Conservation (phyloP, 345 rosid genomes). For the Hevea brasiliensis region DNA sequence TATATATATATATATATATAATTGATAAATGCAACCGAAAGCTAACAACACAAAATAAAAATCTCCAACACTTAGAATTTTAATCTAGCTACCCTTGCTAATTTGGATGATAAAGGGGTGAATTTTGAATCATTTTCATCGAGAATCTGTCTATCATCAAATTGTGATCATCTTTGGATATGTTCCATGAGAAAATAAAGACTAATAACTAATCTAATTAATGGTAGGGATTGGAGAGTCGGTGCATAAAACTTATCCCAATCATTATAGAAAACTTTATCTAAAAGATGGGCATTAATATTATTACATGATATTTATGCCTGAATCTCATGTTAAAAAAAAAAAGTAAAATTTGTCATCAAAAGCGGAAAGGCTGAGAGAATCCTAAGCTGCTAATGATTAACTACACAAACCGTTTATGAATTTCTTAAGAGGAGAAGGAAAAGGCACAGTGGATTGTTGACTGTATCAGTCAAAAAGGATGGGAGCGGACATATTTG, state of each 20-base stretch:
- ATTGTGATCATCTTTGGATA: slow-evolving; percentile 28
- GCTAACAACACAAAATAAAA: neutral
- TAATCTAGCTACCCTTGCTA: too few species aligned
- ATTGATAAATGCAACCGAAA: slow-evolving; percentile 32
- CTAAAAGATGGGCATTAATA: neutral
- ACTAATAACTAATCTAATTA: neutral
- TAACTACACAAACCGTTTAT: neutral
- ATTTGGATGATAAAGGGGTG: neutral
- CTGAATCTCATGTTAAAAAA: neutral
- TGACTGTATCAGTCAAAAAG: slow-evolving; percentile 24
- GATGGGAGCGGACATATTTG: neutral
- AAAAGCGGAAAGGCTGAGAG: slow-evolving; percentile 27
- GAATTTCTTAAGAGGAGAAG: neutral
- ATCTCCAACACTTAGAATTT: too few species aligned
- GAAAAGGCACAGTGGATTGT: neutral
- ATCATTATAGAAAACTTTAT: slow-evolving; percentile 10
- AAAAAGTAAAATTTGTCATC: slow-evolving; percentile 20
- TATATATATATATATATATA: neutral
- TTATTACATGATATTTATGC: too few species aligned
- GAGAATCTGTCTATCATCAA: slow-evolving; percentile 8
- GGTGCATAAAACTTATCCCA: slow-evolving; percentile 37
- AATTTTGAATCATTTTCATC: slow-evolving; percentile 9
- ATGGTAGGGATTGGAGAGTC: slow-evolving; percentile 32
- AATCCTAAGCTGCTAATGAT: slow-evolving; percentile 26
- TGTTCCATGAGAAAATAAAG: slow-evolving; percentile 17